A percentile compares a stretch with the other conserved stretches of the same genome.
phyloP scores from a whole-genome alignment of 2,329 filamentous ascomycete species.

The Aureobasidium pullulans region DNA sequence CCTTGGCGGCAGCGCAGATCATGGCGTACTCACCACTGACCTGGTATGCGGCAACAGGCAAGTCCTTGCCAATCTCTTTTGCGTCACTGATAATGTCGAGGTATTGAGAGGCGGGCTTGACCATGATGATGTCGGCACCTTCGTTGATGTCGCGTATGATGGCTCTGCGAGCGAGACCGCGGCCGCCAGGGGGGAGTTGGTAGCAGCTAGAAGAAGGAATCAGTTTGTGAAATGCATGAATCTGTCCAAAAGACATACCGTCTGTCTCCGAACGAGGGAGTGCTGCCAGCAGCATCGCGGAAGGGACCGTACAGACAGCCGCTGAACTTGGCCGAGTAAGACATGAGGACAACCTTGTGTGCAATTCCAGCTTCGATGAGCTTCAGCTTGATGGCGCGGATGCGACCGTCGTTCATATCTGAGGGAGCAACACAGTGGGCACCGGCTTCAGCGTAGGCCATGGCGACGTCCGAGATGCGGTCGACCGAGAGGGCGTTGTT shows the following conservation, averaged over 20 bases:
- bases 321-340: slow-evolving; percentile 95
- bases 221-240: not conserved
- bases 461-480: slow-evolving; percentile 92
- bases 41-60: slow-evolving; percentile 93
- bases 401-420: slow-evolving; percentile 98
- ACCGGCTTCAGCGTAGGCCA: slow-evolving; percentile 90
- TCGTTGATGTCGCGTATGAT: slow-evolving; percentile 86
- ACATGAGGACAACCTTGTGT: slow-evolving; percentile 90
- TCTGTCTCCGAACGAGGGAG: slow-evolving; percentile 86
- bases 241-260: slow-evolving; percentile 23
- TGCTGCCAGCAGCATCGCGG: slow-evolving; percentile 87
- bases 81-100: slow-evolving; percentile 97
- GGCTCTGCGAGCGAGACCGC: slow-evolving; percentile 83
- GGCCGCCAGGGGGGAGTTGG: slow-evolving; percentile 86
- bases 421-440: slow-evolving; percentile 95
- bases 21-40: slow-evolving; percentile 96
- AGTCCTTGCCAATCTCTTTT: slow-evolving; percentile 83
- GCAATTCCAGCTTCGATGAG: slow-evolving; percentile 90
- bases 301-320: slow-evolving; percentile 96
- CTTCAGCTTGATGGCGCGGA: slow-evolving; percentile 96
- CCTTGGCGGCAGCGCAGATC: slow-evolving; percentile 93
- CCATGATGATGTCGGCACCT: slow-evolving; percentile 97
- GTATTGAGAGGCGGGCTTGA: slow-evolving; percentile 93
- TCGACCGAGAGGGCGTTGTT: slow-evolving; percentile 94
- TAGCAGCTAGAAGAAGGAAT: slow-evolving; percentile 60